Evolutionary conservation across 805 yeast species (phyloP).

Genomic region (Kazachstania africana): DNA sequence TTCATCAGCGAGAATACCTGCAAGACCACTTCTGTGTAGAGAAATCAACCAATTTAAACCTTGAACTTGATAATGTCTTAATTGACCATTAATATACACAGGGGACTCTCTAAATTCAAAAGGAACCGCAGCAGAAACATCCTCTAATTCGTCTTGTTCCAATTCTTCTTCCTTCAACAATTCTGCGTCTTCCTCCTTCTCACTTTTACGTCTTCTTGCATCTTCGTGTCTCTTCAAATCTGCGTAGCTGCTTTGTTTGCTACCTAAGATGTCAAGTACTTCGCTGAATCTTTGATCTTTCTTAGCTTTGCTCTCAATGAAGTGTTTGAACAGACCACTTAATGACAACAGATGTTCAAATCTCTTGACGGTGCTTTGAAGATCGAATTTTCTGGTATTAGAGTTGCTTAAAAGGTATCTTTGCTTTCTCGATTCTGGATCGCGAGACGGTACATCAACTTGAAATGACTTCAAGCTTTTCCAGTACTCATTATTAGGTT

Average conservation of each 20-base stretch:
- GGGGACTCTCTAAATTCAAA: conserved; percentile 74
- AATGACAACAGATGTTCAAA: conserved; percentile 56
- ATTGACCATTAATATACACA: conserved; percentile 47
- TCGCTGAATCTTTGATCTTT: conserved; percentile 45
- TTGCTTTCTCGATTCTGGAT: conserved; percentile 14
- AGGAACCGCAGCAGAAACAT: conserved; percentile 12
- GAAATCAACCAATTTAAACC: conserved; percentile 73
- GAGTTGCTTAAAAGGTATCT: conserved; percentile 18
- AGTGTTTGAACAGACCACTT: conserved; percentile 56
- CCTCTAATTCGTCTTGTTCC: conserved; percentile 12
- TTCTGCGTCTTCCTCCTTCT: conserved; percentile 70
- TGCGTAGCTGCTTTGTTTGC: conserved; percentile 8
- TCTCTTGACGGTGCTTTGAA: conserved; percentile 50
- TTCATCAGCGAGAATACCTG: conserved; percentile 76
- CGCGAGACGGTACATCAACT: conserved; percentile 4
- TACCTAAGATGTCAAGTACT: conserved; percentile 34
- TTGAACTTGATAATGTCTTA: conserved; percentile 68
- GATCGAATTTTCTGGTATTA: conserved; percentile 31
- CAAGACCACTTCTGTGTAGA: conserved; percentile 51
- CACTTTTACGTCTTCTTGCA: conserved; percentile 52
- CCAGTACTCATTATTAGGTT: conserved; percentile 12
- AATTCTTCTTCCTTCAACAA: conserved; percentile 43
- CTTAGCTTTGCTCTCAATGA: conserved; percentile 51
- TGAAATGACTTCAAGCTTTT: conserved; percentile 5
- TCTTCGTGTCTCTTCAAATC: conserved; percentile 5